Conservation (phyloP, 2,329 filamentous ascomycete species). For the Colletotrichum orbiculare region DNA sequence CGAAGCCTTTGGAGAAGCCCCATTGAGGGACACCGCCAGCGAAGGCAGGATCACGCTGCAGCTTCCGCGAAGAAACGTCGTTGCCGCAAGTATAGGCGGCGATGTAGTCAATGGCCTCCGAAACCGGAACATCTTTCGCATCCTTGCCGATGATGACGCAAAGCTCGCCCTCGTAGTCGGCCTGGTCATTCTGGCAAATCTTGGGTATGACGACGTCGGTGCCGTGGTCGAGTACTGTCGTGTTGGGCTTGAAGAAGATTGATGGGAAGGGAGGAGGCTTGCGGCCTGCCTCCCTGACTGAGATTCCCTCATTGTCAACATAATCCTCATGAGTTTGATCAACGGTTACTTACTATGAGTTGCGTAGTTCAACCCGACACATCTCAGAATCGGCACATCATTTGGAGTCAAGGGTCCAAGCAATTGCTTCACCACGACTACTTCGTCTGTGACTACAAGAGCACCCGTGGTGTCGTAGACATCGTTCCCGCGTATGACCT, state of each 20-base stretch:
- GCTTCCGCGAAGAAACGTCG: conserved; percentile 64
- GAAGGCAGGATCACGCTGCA: conserved; percentile 59
- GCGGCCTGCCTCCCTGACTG: conserved; percentile 63
- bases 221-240: conserved; percentile 50
- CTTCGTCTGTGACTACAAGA: conserved; percentile 63
- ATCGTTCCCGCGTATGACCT: conserved; percentile 61
- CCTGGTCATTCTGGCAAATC: conserved; percentile 58
- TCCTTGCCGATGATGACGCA: conserved; percentile 60
- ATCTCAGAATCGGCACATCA: conserved; percentile 67
- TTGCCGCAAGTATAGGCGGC: conserved; percentile 66
- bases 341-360: conserved; percentile 58
- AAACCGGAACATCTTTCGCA: conserved; percentile 57
- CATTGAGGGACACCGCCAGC: conserved; percentile 66
- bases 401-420: conserved; percentile 61
- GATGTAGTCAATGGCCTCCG: conserved; percentile 60
- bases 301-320: background rate
- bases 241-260: conserved; percentile 62
- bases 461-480: conserved; percentile 58
- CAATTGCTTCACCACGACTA: conserved; percentile 63
- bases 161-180: conserved; percentile 61
- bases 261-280: conserved; percentile 60
- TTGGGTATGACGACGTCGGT: conserved; percentile 57
- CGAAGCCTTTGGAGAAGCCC: conserved; percentile 68
- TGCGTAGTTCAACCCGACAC: conserved; percentile 69
- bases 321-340: too few relatives aligned